These are phyloP conservation scores for Peniophora sp. DNA, from an alignment of 1,284 basidiomycete species.

Conservation along the genomic window DNA sequence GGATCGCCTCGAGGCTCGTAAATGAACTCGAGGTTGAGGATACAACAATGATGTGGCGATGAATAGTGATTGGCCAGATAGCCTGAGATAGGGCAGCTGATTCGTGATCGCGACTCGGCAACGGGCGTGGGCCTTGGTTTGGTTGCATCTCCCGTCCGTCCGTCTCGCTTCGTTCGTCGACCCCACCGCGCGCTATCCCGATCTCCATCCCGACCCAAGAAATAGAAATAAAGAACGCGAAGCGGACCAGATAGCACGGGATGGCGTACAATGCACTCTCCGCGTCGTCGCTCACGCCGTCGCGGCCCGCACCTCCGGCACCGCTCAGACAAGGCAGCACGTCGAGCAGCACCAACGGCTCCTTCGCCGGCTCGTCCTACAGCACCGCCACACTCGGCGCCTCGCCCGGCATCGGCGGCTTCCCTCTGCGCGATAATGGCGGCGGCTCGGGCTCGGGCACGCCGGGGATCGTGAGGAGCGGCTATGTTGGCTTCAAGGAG, in stretches of 20 bases:
- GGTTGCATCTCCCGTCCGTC: background rate
- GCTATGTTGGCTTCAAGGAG: constrained; percentile 79
- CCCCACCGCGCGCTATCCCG: background rate
- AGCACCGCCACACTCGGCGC: constrained; percentile 12
- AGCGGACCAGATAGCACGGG: constrained; percentile 3
- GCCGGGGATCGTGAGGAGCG: constrained; percentile 51
- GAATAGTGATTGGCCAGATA: too few species aligned
- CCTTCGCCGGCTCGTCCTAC: background rate
- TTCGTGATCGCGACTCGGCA: too few species aligned
- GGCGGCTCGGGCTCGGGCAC: constrained; percentile 26
- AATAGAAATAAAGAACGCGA: too few species aligned
- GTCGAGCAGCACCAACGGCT: constrained; percentile 5
- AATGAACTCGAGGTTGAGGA: too few species aligned
- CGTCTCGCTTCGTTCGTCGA: too few species aligned
- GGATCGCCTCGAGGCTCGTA: too few species aligned
- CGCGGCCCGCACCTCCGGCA: constrained; percentile 59
- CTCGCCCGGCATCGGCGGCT: constrained; percentile 59
- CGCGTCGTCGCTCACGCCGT: constrained; percentile 42
- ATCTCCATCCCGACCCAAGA: too few species aligned
- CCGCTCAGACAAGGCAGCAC: constrained; percentile 41
- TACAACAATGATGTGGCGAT: too few species aligned
- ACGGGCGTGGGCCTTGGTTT: too few species aligned
- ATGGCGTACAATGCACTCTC: constrained; percentile 45
- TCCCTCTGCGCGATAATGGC: constrained; percentile 50
- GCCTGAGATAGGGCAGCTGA: too few species aligned